Percentiles rank a stretch among this genome's conserved stretches.
Evolutionary conservation across 1,139 yeast genomes (phyloP).

Genomic region (Taphrina betulina): DNA sequence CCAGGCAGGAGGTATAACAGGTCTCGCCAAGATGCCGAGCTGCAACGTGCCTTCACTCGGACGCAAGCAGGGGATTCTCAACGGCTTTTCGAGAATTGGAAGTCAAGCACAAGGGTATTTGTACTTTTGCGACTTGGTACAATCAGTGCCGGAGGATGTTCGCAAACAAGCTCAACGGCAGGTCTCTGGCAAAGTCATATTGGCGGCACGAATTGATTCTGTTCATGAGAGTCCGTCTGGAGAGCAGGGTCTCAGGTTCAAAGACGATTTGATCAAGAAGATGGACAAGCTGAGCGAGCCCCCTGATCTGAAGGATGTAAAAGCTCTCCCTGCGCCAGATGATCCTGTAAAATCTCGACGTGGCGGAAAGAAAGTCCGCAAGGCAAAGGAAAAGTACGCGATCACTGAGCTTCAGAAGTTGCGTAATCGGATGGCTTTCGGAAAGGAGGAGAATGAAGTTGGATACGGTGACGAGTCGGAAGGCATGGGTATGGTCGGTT

Average conservation of each 20-base stretch:
- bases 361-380: constrained; percentile 79
- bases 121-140: constrained; percentile 45
- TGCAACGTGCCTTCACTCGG: constrained; percentile 84
- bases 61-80: constrained; percentile 54
- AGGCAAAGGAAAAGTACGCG: constrained; percentile 75
- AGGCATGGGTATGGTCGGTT: constrained; percentile 73
- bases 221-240: constrained; percentile 53
- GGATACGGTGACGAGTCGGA: constrained; percentile 62
- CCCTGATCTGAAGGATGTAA: constrained; percentile 65
- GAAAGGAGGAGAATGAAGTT: constrained; percentile 63
- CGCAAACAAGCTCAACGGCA: constrained; percentile 74
- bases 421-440: constrained; percentile 82
- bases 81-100: constrained; percentile 49
- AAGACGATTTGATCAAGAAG: constrained; percentile 58
- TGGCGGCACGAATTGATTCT: constrained; percentile 82
- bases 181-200: constrained; percentile 70
- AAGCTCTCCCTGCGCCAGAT: constrained; percentile 80
- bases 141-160: constrained; percentile 55
- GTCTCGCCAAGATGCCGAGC: constrained; percentile 69
- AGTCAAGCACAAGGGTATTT: constrained; percentile 63
- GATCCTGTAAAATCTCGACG: constrained; percentile 78
- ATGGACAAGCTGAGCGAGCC: constrained; percentile 74
- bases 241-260: constrained; percentile 58
- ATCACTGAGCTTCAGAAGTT: constrained; percentile 79
- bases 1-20: constrained; percentile 68